Evolutionary conservation across 2,329 filamentous ascomycete genomes (phyloP).

Genomic region (Ophiocordyceps camponoti-floridani): DNA sequence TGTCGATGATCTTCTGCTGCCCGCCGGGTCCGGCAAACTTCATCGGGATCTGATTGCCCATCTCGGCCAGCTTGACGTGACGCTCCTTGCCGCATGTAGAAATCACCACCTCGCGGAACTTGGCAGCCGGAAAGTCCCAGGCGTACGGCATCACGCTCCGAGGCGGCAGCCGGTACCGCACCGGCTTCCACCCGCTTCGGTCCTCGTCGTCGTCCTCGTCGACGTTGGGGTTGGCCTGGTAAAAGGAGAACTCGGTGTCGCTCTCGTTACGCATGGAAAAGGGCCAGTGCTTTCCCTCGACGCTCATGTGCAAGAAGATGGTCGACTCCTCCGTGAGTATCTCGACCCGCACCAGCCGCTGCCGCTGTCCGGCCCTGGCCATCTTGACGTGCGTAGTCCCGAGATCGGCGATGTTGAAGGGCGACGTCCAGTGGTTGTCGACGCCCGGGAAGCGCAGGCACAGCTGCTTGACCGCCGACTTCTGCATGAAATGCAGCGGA

Average conservation of each 20-base stretch:
- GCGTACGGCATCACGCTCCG: conserved; percentile 98
- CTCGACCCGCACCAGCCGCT: conserved; percentile 74
- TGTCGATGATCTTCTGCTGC: conserved; percentile 77
- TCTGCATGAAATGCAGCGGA: conserved; percentile 78
- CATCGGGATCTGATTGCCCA: conserved; percentile 90
- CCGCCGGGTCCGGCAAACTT: conserved; percentile 56
- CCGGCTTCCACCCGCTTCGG: conserved; percentile 74
- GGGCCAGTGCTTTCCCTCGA: conserved; percentile 91
- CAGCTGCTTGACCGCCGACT: conserved; percentile 68
- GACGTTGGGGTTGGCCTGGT: conserved; percentile 80
- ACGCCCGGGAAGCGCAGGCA: conserved; percentile 85
- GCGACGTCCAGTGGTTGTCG: conserved; percentile 94
- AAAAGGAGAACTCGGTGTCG: conserved; percentile 91
- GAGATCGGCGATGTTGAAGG: conserved; percentile 92
- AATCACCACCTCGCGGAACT: conserved; percentile 83
- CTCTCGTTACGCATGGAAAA: conserved; percentile 98
- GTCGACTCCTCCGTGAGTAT: conserved; percentile 85
- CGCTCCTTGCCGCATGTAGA: conserved; percentile 37
- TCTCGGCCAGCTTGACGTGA: conserved; percentile 88
- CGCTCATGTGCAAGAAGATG: conserved; percentile 76
- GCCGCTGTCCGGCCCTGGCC: conserved; percentile 74
- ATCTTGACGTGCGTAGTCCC: conserved; percentile 89
- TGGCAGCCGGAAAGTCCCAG: conserved; percentile 98
- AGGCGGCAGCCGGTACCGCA: conserved; percentile 79
- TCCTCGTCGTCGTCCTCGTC: conserved; percentile 81